Percentiles rank a stretch among this genome's conserved stretches.
Conservation (phyloP, 192 early-diverging fungal species). For the Coemansia asiatica region DNA sequence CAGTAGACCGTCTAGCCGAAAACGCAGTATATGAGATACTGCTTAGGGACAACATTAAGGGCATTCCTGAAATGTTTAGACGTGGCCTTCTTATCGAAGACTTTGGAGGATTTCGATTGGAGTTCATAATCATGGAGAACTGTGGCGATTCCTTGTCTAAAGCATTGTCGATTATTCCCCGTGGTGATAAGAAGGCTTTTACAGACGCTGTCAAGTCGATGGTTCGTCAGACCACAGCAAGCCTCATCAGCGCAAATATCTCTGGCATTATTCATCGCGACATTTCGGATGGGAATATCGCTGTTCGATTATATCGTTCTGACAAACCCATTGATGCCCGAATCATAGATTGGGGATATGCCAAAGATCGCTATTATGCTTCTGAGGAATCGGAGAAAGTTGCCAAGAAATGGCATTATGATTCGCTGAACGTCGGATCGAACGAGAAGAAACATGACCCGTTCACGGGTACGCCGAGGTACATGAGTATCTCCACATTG, state of each 20-base stretch:
- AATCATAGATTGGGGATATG: not conserved
- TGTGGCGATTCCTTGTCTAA: slow-evolving; percentile 1
- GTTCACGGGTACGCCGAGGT: not conserved
- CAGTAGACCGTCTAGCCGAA: not conserved
- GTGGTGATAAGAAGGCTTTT: not conserved
- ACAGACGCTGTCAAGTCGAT: not conserved
- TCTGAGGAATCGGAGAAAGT: not conserved
- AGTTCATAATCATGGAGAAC: slow-evolving; percentile 12
- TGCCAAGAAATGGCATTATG: not conserved
- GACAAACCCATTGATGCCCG: not conserved
- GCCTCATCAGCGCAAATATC: not conserved
- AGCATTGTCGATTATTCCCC: too few relatives aligned
- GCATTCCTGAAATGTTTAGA: not conserved
- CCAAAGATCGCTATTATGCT: not conserved
- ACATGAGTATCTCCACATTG: not conserved
- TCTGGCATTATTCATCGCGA: not conserved
- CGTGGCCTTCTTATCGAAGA: not conserved
- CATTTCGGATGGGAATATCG: not conserved
- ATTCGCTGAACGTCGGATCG: not conserved
- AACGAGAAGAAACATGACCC: not conserved
- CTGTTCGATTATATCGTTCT: too few relatives aligned
- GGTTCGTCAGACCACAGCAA: not conserved
- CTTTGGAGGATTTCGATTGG: slow-evolving; percentile 1
- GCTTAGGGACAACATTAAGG: not conserved
- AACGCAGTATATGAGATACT: slow-evolving; percentile 12